Percentiles rank a stretch among this genome's conserved stretches.
These are phyloP conservation scores for Phaffia australis DNA, from an alignment of 768 basidiomycete species.

Conservation along the genomic window DNA sequence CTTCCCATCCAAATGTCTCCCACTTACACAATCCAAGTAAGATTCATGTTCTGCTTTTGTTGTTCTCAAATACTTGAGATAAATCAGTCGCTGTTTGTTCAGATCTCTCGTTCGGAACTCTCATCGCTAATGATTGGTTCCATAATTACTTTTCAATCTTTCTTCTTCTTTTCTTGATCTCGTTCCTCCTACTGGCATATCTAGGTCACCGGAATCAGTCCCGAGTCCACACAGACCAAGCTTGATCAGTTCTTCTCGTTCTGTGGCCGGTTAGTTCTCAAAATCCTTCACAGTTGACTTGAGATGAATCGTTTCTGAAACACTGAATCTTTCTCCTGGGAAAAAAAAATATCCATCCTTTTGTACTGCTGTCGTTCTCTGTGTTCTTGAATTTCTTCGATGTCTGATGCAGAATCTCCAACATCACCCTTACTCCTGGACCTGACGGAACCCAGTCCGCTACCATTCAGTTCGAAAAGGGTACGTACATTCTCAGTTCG, in stretches of 20 bases:
- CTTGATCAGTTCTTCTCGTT: constrained; percentile 53
- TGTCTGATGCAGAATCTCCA: constrained; percentile 46
- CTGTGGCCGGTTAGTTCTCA: constrained; percentile 48
- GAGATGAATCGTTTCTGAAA: not conserved
- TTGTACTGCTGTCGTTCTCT: not conserved
- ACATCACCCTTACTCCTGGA: constrained; percentile 49
- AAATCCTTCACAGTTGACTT: not conserved
- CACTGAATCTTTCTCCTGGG: not conserved
- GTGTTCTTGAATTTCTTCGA: constrained; percentile 6
- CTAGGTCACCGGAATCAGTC: constrained; percentile 62
- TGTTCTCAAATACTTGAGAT: too few species aligned
- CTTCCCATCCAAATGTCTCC: too few species aligned
- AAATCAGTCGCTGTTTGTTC: too few species aligned
- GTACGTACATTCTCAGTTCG: constrained; percentile 30
- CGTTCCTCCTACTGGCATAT: not conserved
- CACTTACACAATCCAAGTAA: too few species aligned
- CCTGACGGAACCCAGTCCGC: constrained; percentile 46
- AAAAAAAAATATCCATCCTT: too few species aligned
- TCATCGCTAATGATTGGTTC: not conserved
- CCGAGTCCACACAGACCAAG: constrained; percentile 54
- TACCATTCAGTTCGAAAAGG: constrained; percentile 71
- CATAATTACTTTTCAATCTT: not conserved
- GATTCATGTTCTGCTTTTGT: too few species aligned
- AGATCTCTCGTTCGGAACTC: too few species aligned
- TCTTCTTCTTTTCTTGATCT: not conserved